A percentile compares a stretch with the other conserved stretches of the same genome.
Conservation (phyloP, 345 rosid species). For the Mangifera indica region DNA sequence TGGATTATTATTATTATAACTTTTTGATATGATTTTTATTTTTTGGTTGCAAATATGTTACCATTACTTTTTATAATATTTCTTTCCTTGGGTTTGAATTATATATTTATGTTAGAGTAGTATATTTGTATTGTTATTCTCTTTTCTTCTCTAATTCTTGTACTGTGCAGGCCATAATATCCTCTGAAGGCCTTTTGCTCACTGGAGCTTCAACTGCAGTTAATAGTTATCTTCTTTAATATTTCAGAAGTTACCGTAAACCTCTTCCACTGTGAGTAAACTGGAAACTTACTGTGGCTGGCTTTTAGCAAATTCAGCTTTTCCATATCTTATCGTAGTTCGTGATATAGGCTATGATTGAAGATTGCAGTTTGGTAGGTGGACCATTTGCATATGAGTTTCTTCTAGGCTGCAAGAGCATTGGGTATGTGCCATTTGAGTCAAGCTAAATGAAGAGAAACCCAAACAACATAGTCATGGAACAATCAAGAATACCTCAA, state of each 20-base stretch:
- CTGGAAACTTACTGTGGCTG: neutral
- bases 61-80: neutral
- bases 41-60: neutral
- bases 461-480: constrained; percentile 37
- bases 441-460: constrained; percentile 26
- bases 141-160: neutral
- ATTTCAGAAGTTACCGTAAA: neutral
- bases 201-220: neutral
- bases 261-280: constrained; percentile 6
- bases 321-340: constrained; percentile 7
- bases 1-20: neutral
- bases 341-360: constrained; percentile 2
- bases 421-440: neutral
- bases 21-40: no score
- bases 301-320: constrained; percentile 1
- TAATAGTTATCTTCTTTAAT: neutral
- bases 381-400: constrained; percentile 16
- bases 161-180: neutral
- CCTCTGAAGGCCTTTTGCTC: neutral
- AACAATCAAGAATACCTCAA: constrained; percentile 39
- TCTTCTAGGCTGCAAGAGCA: neutral
- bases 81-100: neutral
- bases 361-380: constrained; percentile 14
- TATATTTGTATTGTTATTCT: neutral
- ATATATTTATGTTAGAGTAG: neutral